These are phyloP conservation scores for Fusarium cyanostomum DNA, from an alignment of 2,329 filamentous ascomycete genomes.

Conservation along the genomic window DNA sequence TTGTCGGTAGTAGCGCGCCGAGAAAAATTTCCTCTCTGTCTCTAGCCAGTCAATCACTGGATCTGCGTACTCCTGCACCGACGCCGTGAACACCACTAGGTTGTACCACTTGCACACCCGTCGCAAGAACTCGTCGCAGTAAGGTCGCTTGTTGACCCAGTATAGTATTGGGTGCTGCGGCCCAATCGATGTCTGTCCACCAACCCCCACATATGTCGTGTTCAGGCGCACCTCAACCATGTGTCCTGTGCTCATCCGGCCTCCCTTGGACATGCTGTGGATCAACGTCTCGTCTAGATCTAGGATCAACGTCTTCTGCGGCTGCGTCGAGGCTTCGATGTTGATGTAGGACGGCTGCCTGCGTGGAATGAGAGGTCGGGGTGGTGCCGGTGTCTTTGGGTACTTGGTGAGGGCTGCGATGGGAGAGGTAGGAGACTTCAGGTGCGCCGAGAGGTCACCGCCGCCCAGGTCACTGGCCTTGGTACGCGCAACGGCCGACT, in stretches of 20 bases:
- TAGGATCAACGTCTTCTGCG: constrained; percentile 92
- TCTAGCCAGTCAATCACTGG: constrained; percentile 99
- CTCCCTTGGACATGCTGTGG: constrained; percentile 96
- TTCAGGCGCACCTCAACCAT: constrained; percentile 98
- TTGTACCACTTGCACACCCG: constrained; percentile 98
- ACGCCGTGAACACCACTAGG: constrained; percentile 94
- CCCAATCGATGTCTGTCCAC: constrained; percentile 71
- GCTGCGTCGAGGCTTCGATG: constrained; percentile 62
- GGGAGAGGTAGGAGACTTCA: constrained; percentile 94
- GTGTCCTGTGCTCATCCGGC: constrained; percentile 93
- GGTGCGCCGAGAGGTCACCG: constrained; percentile 73
- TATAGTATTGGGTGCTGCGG: constrained; percentile 93
- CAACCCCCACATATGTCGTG: constrained; percentile 73
- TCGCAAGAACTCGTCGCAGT: constrained; percentile 95
- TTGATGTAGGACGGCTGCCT: constrained; percentile 89
- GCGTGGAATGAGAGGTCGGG: constrained; percentile 86
- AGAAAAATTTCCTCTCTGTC: constrained; percentile 95
- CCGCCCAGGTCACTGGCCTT: constrained; percentile 52
- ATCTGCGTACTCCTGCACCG: constrained; percentile 97
- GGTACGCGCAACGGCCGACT: constrained; percentile 57
- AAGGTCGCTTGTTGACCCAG: constrained; percentile 97
- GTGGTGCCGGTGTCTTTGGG: constrained; percentile 87
- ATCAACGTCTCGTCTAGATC: constrained; percentile 98
- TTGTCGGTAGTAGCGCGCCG: constrained; percentile 91
- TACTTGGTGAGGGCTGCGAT: constrained; percentile 84